Conservation (phyloP, 306 rosid species). For the Arachis hypogaea region DNA sequence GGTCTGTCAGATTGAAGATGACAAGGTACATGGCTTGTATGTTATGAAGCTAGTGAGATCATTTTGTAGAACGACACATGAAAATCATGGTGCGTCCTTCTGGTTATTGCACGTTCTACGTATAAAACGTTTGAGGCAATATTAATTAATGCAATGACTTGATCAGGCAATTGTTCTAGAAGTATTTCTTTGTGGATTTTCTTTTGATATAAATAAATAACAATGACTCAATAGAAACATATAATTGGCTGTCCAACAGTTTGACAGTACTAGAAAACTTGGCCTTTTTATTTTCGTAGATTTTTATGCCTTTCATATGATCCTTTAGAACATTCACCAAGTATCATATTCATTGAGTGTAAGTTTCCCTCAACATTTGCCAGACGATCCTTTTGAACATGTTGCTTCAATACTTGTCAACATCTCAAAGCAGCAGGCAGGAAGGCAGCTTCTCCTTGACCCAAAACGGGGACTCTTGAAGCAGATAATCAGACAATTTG, state of each 20-base stretch:
- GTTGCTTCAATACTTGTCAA: slow-evolving; percentile 90
- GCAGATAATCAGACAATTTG: slow-evolving; percentile 87
- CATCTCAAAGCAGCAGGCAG: slow-evolving; percentile 78
- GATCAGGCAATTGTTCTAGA: background rate
- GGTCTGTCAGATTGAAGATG: slow-evolving; percentile 67
- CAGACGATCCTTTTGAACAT: slow-evolving; percentile 95
- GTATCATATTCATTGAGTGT: slow-evolving; percentile 30
- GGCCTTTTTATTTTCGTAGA: slow-evolving; percentile 16
- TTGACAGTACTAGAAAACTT: slow-evolving; percentile 9
- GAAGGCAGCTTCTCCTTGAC: slow-evolving; percentile 88
- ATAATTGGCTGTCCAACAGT: background rate
- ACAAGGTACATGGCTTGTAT: slow-evolving; percentile 81
- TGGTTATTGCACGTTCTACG: slow-evolving; percentile 4
- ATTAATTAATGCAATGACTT: background rate
- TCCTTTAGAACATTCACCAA: too few relatives aligned
- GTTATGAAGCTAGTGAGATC: slow-evolving; percentile 95
- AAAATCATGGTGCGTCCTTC: slow-evolving; percentile 58
- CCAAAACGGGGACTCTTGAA: slow-evolving; percentile 83
- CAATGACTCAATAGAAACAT: background rate
- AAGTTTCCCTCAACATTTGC: slow-evolving; percentile 19
- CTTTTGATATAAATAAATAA: slow-evolving; percentile 6
- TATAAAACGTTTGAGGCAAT: background rate
- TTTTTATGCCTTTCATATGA: slow-evolving; percentile 18
- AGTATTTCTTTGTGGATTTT: background rate
- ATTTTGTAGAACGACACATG: slow-evolving; percentile 71